Evolutionary conservation across 495 filamentous ascomycete genomes (phyloP), one percentile per base, ranked within the genome.

Genomic region (Viridothelium virens): DNA sequence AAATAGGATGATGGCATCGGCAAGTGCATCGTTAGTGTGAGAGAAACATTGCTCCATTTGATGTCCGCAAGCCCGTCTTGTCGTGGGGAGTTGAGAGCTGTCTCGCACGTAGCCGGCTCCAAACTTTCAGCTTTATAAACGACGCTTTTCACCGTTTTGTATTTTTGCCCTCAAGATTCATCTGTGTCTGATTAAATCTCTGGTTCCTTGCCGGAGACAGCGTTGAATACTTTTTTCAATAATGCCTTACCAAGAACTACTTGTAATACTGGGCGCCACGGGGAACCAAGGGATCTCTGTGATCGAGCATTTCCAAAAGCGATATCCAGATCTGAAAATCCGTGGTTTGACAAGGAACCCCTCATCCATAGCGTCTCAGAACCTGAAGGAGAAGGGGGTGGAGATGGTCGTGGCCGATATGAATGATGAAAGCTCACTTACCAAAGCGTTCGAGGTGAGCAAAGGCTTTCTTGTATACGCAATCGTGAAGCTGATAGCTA

Each of bases 211-310:
- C n/a, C n/a, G n/a, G n/a, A n/a, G n/a, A n/a, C n/a, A n/a, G n/a
- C n/a, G n/a, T n/a, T n/a, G n/a, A n/a, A n/a, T n/a, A n/a, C n/a
- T n/a, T n/a, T n/a, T n/a, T n/a, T n/a, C n/a, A n/a, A n/a, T n/a
- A n/a, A n/a, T 44, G 39, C 6, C 39, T 44, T 12, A 12, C 12
- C 6, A 44, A 44, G 39, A 44, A 44, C 39, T 44, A 5, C 39
- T 44, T 44, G 39, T 44, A 6, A 44, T 44, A 5, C 6, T 44
- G 39, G 39, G 39, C 39, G 39, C 39, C 5, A 44, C 39, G 39
- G 39, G 39, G 71, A 77, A 79, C 14, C 86, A 88, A 71, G 87
- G 86, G 44, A 75, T 80, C 44, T 86, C 84, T 3, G 79, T 89
- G 48, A 74, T 87, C 67, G 74, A 79, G 67, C 66, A 69, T 34